Base-by-base conservation (phyloP, 257 asterid genomes). In the Avicennia marina region DNA sequence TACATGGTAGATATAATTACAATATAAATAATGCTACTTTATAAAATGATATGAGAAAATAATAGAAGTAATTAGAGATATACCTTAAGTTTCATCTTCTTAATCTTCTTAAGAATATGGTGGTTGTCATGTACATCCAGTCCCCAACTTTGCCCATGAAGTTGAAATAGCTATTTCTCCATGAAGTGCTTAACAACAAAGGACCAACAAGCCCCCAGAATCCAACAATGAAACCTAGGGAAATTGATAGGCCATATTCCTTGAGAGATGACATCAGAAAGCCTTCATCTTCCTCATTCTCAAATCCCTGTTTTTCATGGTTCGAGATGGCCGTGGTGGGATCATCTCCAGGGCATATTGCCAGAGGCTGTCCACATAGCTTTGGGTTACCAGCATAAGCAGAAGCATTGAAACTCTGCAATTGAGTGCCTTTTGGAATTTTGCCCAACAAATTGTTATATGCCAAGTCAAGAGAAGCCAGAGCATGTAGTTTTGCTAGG, bases 341-440 rank as follows among this genome's bases (percentile, higher is more conserved):
- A n/a, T n/a, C n/a, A n/a, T n/a, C 70, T 26, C 17, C 47, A 0
- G 69, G 63, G 48, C 78, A 72, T n/a, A n/a, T 26, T 17, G 25
- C 15, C 27, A 76, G 66, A 31, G 82, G 79, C 12, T 0, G 22
- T 3, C 81, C 81, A 51, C 81, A 75, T 1, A 75, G 62, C 29
- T 50, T 16, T 22, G 9, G 19, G 11, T 67, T 71, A 54, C 67
- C 72, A 1, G 59, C 63, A 39, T 64, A 76, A 0, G 17, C 11
- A 4, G 83, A 76, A 18, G 17, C 43, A 15, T 50, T 10, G 16
- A 80, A 73, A 27, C 69, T 48, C 16, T 51, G 75, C 6, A 73
- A n/a, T 56, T 76, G 79, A 29, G 79, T 65, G 48, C 76, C 9
- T 7, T 19, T 0, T 4, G 81, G 81, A 52, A 69, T 72, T 27